Percentiles rank a stretch among this genome's conserved stretches.
Evolutionary conservation across 1,284 basidiomycete species (phyloP).

Genomic region (Tremellales sp.): DNA sequence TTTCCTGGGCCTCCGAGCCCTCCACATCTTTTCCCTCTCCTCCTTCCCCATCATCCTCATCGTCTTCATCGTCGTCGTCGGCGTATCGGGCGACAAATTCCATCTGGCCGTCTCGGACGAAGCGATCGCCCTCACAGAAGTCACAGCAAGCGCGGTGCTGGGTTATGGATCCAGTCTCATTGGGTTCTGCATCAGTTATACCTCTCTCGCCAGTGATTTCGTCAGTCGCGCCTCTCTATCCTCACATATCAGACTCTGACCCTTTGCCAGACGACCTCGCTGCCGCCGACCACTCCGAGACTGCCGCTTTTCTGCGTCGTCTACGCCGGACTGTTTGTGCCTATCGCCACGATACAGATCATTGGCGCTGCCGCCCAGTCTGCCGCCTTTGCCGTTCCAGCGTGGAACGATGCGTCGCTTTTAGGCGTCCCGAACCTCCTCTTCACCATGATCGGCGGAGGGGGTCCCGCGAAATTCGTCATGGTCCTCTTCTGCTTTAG

Average conservation of each 20-base stretch:
- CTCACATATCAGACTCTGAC: conserved; percentile 29
- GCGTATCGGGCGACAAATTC: conserved; percentile 61
- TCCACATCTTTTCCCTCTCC: conserved; percentile 45
- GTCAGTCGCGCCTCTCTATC: conserved; percentile 21
- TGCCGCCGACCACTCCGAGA: conserved; percentile 40
- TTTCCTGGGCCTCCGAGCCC: conserved; percentile 52
- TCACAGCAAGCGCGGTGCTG: conserved; percentile 36
- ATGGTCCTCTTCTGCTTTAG: conserved; percentile 60
- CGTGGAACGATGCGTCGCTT: conserved; percentile 60
- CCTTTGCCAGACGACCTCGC: conserved; percentile 49
- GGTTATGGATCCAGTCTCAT: conserved; percentile 43
- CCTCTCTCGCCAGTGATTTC: conserved; percentile 41
- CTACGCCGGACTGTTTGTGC: conserved; percentile 68
- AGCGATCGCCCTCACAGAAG: conserved; percentile 27
- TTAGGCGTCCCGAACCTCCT: conserved; percentile 71
- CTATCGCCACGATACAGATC: conserved; percentile 65
- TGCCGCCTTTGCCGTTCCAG: conserved; percentile 57
- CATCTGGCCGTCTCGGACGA: conserved; percentile 28
- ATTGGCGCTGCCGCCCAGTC: conserved; percentile 61
- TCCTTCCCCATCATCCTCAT: conserved; percentile 57
- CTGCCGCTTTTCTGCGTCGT: conserved; percentile 61
- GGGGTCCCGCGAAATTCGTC: conserved; percentile 75
- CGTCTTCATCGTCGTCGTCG: conserved; percentile 69
- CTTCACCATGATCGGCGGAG: conserved; percentile 62
- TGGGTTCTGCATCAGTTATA: conserved; percentile 44